Base-by-base conservation (phyloP, 192 early-diverging fungal species). In the Entrophospora sp. region DNA sequence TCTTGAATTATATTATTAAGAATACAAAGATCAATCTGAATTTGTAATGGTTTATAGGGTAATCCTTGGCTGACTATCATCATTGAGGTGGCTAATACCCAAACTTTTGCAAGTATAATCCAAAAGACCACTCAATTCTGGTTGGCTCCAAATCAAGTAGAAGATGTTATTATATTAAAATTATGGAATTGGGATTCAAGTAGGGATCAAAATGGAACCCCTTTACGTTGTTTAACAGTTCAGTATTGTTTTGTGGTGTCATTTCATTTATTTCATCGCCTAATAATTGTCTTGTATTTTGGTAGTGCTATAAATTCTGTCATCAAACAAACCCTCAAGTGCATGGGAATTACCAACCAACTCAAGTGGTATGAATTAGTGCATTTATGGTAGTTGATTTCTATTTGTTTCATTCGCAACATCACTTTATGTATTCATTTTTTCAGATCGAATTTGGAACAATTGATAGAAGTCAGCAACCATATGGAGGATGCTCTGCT, bases 271-370 rank as follows among this genome's bases (percentile, higher is more conserved):
- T 52, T 52, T 52, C 7, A 52, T 52, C 14, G 49, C 24, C 49
- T 12, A 52, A 52, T 52, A 52, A 52, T 52, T 52, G 12, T 52
- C 14, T 31, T 22, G 4, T 6, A 14, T 52, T 52, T 52, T 52
- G 49, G 14, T 16, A 52, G 49, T 52, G 49, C 25, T 52, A 52
- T 52, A 52, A 52, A 52, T 52, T 52, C 49, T 52, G 27, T 52
- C 49, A 24, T 16, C 5, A 5, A 52, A 52, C 5, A 52, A 52
- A 12, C 9, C 40, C 40, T 42, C 40, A 42, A 42, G 40, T 16
- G 16, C 40, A 42, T 52, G 49, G 49, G 14, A 52, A 52, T 31
- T 52, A 52, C 9, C 30, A 13, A 30, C 25, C 49, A 52, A 16
- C 16, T 42, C 40, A 42, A 42, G 16, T 16, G 40, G 49, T 30